Evolutionary conservation across 306 rosid genomes (phyloP).

Genomic region (Rosa multiflora): DNA sequence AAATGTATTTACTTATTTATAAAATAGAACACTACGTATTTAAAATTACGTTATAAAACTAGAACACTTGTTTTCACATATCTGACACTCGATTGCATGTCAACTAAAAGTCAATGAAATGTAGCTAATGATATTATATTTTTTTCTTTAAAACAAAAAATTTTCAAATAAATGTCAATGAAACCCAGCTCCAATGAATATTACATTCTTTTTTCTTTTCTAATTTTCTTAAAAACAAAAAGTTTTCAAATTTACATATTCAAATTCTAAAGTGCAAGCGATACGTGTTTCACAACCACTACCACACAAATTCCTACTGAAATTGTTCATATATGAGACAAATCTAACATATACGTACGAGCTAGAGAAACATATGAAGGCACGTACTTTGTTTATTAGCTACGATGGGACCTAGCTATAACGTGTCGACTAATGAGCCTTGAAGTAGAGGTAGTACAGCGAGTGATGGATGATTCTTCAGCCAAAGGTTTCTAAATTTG

Average conservation of each 20-base stretch:
- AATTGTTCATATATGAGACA: neutral
- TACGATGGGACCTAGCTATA: neutral
- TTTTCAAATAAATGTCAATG: no score
- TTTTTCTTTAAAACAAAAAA: neutral
- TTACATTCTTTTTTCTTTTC: no score
- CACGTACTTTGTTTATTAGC: neutral
- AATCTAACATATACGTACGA: neutral
- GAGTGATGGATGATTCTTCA: neutral
- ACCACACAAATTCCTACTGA: neutral
- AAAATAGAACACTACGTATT: no score
- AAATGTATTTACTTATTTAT: no score
- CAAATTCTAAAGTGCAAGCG: neutral
- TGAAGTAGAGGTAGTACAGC: neutral
- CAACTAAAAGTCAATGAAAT: no score
- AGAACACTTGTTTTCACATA: no score
- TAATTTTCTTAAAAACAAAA: neutral
- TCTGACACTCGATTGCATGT: neutral
- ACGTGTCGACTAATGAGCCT: neutral
- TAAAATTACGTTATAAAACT: no score
- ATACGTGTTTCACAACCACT: neutral
- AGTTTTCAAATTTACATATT: neutral
- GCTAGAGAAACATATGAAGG: neutral
- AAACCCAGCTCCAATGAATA: neutral
- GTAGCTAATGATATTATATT: no score
- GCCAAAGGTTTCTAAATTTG: constrained; percentile 12